phyloP scores from a whole-genome alignment of 176 grass and related monocot species.

The Poa pratensis region DNA sequence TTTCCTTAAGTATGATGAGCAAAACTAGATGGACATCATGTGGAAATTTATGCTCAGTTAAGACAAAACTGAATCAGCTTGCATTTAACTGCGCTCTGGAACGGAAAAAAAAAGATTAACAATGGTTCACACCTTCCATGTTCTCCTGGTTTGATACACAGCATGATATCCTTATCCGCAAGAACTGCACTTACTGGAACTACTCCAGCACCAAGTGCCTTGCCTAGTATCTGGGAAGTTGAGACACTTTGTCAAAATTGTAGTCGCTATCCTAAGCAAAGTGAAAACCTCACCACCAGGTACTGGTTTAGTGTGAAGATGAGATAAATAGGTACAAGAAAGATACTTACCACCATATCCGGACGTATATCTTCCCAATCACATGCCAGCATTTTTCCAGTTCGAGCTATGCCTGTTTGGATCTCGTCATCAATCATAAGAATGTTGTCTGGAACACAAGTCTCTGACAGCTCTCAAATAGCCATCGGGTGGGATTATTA shows the following conservation, averaged over 20 bases:
- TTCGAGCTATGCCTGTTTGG: constrained; percentile 97
- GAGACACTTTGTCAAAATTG: constrained; percentile 15
- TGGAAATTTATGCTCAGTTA: background rate
- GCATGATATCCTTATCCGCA: constrained; percentile 91
- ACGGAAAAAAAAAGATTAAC: background rate
- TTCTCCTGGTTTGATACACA: constrained; percentile 95
- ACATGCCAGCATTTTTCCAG: constrained; percentile 89
- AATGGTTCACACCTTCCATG: constrained; percentile 82
- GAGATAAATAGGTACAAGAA: constrained; percentile 23
- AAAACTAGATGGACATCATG: background rate
- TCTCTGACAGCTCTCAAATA: constrained; percentile 93
- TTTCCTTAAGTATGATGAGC: background rate
- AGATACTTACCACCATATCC: constrained; percentile 82
- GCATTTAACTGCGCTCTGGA: background rate
- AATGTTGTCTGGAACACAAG: constrained; percentile 84
- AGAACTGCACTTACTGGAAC: constrained; percentile 97
- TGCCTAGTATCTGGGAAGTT: constrained; percentile 80
- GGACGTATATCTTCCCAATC: constrained; percentile 90
- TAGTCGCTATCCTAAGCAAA: constrained; percentile 12
- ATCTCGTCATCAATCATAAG: constrained; percentile 99
- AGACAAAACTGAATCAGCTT: background rate
- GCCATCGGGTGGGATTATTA: constrained; percentile 86
- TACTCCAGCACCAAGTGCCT: constrained; percentile 95
- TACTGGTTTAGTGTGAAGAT: constrained; percentile 9
- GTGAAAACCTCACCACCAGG: constrained; percentile 11